Evolutionary conservation across 192 early-diverging fungal genomes (phyloP).

Genomic region (Coemansia sp.): DNA sequence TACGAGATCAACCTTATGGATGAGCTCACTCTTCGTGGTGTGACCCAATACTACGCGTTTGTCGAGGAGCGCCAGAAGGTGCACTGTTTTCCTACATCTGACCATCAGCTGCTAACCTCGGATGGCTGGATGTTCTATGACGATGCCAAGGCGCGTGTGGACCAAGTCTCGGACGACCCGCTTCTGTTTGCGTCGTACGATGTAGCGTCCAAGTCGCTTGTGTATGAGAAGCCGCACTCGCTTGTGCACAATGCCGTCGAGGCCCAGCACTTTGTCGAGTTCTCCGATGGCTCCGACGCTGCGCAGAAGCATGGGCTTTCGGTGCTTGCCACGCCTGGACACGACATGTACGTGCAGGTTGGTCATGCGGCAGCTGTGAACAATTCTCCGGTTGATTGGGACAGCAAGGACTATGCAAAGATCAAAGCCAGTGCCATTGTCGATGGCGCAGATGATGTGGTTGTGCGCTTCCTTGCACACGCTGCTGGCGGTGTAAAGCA

Average conservation of each 20-base stretch:
- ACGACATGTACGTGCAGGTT: conserved; percentile 33
- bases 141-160: conserved; percentile 23
- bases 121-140: conserved; percentile 39
- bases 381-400: conserved; percentile 5
- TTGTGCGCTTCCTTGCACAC: conserved; percentile 25
- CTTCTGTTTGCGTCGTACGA: conserved; percentile 37
- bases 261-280: conserved; percentile 32
- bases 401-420: conserved; percentile 15
- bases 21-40: conserved; percentile 94
- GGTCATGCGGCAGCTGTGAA: conserved; percentile 9
- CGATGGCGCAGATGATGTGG: conserved; percentile 4
- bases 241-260: conserved; percentile 26
- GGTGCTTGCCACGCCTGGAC: conserved; percentile 31
- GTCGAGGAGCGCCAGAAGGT: conserved; percentile 99
- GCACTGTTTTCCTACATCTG: conserved; percentile 62
- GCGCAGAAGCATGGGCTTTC: conserved; percentile 1
- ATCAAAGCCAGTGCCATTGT: conserved; percentile 21
- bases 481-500: conserved; percentile 16
- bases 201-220: conserved; percentile 17
- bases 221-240: conserved; percentile 22
- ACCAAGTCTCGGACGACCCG: conserved; percentile 6
- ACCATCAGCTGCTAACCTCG: conserved; percentile 59
- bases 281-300: conserved; percentile 4
- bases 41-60: conserved; percentile 99
- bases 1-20: conserved; percentile 99